These are phyloP conservation scores for Coix lacrymajobi DNA, from an alignment of 176 grass and related monocot species.

Conservation along the genomic window DNA sequence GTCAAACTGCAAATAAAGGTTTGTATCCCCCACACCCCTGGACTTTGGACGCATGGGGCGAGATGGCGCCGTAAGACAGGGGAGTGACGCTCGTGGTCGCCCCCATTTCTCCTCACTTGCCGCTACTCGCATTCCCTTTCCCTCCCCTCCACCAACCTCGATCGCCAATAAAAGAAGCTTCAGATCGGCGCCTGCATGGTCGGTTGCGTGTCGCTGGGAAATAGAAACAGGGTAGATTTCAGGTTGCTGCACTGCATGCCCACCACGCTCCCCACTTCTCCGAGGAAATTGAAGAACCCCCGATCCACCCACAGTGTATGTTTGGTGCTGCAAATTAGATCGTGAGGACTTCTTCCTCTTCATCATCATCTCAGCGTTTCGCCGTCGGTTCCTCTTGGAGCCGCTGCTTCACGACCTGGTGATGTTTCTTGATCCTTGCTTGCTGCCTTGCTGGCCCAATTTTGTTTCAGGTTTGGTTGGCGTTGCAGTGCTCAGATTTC, in stretches of 20 bases:
- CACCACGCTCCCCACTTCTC: neutral
- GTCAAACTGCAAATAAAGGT: too few relatives aligned
- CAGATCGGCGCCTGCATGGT: conserved; percentile 21
- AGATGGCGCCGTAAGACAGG: neutral
- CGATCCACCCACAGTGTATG: neutral
- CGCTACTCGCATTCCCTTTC: neutral
- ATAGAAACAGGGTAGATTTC: conserved; percentile 37
- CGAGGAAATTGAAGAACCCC: neutral
- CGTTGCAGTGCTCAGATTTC: neutral
- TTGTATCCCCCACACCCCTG: too few relatives aligned
- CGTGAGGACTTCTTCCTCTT: neutral
- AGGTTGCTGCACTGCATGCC: neutral
- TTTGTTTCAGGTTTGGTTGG: neutral
- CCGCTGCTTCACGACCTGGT: neutral
- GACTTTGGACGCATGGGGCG: neutral
- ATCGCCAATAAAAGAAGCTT: conserved; percentile 23
- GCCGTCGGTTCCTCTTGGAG: neutral
- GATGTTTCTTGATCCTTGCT: neutral
- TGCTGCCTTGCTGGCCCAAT: neutral
- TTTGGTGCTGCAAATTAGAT: neutral
- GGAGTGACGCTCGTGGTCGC: conserved; percentile 21
- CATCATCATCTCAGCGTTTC: neutral
- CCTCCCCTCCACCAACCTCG: conserved; percentile 12
- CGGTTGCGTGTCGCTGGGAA: conserved; percentile 44
- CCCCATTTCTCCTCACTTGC: conserved; percentile 19